These are phyloP conservation scores for Geotrichum cucujoidarum DNA, from an alignment of 1,139 yeast genomes.

Conservation along the genomic window DNA sequence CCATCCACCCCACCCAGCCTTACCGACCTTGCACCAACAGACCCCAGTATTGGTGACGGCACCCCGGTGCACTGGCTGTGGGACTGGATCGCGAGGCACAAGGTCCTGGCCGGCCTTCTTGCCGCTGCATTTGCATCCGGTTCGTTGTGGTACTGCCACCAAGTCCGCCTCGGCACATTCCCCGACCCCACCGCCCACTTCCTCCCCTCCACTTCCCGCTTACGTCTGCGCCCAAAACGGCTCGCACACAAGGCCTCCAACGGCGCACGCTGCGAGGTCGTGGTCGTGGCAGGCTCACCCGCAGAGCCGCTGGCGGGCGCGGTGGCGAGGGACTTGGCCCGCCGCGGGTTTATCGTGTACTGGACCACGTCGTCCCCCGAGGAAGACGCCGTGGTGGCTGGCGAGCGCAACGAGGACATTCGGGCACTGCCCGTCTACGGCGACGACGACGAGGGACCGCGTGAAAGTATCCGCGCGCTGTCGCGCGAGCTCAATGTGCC, in stretches of 20 bases:
- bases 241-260: constrained; percentile 58
- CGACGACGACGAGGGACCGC: constrained; percentile 36
- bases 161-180: constrained; percentile 17
- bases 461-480: constrained; percentile 41
- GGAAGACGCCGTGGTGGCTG: constrained; percentile 55
- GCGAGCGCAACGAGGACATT: constrained; percentile 51
- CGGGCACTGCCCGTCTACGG: constrained; percentile 50
- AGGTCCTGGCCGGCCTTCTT: constrained; percentile 26
- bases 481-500: constrained; percentile 41
- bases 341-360: constrained; percentile 75
- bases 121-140: constrained; percentile 27
- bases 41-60: too few relatives aligned
- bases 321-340: constrained; percentile 67
- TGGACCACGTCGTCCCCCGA: constrained; percentile 63
- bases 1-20: too few relatives aligned
- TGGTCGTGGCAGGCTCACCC: constrained; percentile 71
- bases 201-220: too few relatives aligned
- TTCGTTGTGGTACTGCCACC: constrained; percentile 24
- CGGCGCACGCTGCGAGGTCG: constrained; percentile 72
- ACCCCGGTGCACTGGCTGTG: too few relatives aligned
- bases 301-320: constrained; percentile 67
- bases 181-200: too few relatives aligned
- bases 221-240: constrained; percentile 35
- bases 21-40: too few relatives aligned
- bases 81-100: constrained; percentile 31